Base-by-base conservation (phyloP, 2,329 filamentous ascomycete genomes). In the Alternaria viburni region DNA sequence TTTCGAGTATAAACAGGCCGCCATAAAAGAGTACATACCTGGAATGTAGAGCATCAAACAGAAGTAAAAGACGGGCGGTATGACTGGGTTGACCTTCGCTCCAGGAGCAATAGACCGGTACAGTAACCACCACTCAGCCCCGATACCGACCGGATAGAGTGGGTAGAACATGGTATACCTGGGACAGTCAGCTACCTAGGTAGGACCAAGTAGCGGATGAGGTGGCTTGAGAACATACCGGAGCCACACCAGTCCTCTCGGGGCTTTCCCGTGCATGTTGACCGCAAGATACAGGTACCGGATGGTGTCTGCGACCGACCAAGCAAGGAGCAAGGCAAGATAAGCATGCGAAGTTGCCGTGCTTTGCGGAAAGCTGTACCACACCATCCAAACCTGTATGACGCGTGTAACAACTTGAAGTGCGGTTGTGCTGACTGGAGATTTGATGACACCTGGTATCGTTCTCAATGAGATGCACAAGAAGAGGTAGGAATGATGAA, bases 351-450 rank as follows among this genome's bases (percentile, higher is more conserved):
- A 72, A 3, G 57, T 19, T 5, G 69, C 67, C 2, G 71, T 73
- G 43, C 49, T 69, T 2, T 26, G 41, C 0, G 73, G 73, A 36
- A 73, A 75, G 10, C 50, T 47, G 21, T 59, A 69, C 73, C 71
- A 75, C 6, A 75, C 66, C 68, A 75, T 69, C 72, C 72, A 75
- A 4, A 73, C 69, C 44, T 75, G 73, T 17, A 75, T 75, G 4
- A 66, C 65, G n/a, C 73, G 71, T 3, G 73, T 74, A 50, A 65
- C 54, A 6, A 71, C 67, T 43, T 75, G 73, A 3, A 69, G 54
- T 8, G 68, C 68, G 1, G 73, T 75, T 6, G 69, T 75, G 46
- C 64, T 60, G 25, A 74, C 63, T 9, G 71, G 71, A 5, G 71
- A 73, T 23, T 70, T 73, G 17, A 73, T 63, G 13, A 75, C 46